Evolutionary conservation across 805 yeast genomes (phyloP), one percentile per base, ranked within the genome.

Genomic region (Suhomyces kilbournensis): DNA sequence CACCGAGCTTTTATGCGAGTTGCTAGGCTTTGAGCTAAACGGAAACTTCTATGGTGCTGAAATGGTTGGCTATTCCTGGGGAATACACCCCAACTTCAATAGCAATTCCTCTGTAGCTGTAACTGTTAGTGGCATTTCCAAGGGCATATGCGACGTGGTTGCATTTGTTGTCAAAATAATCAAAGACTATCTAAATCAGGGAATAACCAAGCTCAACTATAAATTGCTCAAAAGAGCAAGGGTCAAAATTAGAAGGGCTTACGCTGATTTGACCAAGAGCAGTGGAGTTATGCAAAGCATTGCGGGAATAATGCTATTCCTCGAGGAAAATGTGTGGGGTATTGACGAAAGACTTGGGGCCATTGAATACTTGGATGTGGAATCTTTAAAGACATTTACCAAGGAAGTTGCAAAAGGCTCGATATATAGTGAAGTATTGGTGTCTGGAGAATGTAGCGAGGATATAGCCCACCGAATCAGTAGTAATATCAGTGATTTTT

Each of bases 251-350:
- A 70, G 86, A 53, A 64, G 69, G 19, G 73, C 77, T 32, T 85
- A 82, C 62, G 74, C 72, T 30, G 67, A 67, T 3, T 66, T 84
- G 7, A 61, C 66, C 1, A 66, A 71, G 5, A 69, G 74, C 2
- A 74, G 75, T 44, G 79, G 88, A 1, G 66, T 81, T 2, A 68
- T 73, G 14, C 63, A 80, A 46, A 81, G 83, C 0, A 67, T 80
- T 3, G 67, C 82, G 9, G 85, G 84, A 0, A 60, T 82, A 0
- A 61, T 79, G 43, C 75, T 80, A 15, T 69, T 80, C 0, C 56
- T 86, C 34, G 96, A 88, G 55, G 80, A 80, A 53, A 68, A 76
- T 45, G 71, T 80, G 28, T 82, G 84, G 82, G 61, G 77, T 1
- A 55, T 84, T 2, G 81, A 83, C 23, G 81, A 81, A 30, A 69